Evolutionary conservation across 129 eudicot genomes (phyloP).

Genomic region (Pseudognaphalium luteoalbum): DNA sequence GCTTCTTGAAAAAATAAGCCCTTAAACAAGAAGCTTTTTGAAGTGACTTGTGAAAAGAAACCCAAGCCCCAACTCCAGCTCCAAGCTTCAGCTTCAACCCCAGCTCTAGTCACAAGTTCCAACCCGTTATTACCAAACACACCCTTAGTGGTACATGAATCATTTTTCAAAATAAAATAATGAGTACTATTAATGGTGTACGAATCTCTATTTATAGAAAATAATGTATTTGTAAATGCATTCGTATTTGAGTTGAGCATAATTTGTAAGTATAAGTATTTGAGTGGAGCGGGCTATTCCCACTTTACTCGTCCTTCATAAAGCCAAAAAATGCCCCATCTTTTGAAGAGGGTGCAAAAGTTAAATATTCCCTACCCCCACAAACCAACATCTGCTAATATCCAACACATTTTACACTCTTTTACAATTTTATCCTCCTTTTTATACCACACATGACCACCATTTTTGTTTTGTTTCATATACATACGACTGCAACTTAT

Average conservation of each 20-base stretch:
- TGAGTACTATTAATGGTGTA: no score
- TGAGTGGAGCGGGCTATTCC: constrained; percentile 67
- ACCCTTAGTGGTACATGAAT: no score
- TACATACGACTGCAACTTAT: constrained; percentile 23
- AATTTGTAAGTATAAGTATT: background rate
- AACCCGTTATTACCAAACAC: no score
- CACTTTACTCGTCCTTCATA: constrained; percentile 46
- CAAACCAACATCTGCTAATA: constrained; percentile 59
- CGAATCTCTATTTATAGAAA: no score
- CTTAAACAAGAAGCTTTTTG: no score
- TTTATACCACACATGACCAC: constrained; percentile 55
- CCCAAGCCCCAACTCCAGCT: no score
- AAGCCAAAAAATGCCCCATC: constrained; percentile 49
- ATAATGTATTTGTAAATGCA: constrained; percentile 15
- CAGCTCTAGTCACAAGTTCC: no score
- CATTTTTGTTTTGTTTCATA: constrained; percentile 19
- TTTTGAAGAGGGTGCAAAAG: constrained; percentile 52
- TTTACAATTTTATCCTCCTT: constrained; percentile 53
- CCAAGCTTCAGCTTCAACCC: no score
- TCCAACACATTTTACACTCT: constrained; percentile 44
- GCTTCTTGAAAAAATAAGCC: no score
- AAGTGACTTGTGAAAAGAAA: no score
- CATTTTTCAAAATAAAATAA: no score
- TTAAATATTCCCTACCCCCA: constrained; percentile 64
- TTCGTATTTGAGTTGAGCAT: constrained; percentile 3